phyloP scores from a whole-genome alignment of 306 rosid genomes.

The Astragalus membranaceus region DNA sequence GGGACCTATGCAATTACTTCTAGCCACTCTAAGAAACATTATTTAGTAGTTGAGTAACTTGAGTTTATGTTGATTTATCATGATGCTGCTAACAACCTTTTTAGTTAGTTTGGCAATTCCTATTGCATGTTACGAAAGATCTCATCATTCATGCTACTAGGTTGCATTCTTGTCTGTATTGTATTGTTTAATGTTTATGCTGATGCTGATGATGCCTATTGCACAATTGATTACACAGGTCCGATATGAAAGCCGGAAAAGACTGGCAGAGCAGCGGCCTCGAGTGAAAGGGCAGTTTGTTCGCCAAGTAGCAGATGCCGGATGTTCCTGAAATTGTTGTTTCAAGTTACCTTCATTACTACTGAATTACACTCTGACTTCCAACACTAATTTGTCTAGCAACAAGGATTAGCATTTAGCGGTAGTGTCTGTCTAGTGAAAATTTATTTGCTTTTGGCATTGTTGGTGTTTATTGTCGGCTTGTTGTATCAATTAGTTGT shows the following conservation, averaged over 20 bases:
- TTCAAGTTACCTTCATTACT: neutral
- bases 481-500: neutral
- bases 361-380: constrained; percentile 15
- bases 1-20: neutral
- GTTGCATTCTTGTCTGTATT: neutral
- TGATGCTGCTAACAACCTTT: neutral
- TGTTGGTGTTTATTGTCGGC: constrained; percentile 12
- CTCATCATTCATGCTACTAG: neutral
- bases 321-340: constrained; percentile 27
- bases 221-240: constrained; percentile 37
- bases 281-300: constrained; percentile 78
- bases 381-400: neutral
- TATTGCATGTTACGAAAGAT: neutral
- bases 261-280: constrained; percentile 72
- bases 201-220: neutral
- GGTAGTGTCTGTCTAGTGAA: constrained; percentile 17
- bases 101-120: neutral
- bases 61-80: neutral
- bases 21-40: constrained; percentile 7
- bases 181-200: neutral
- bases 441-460: constrained; percentile 14
- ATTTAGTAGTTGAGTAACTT: neutral
- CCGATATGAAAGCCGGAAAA: constrained; percentile 67
- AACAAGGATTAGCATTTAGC: neutral
- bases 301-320: constrained; percentile 38